A percentile compares a stretch with the other conserved stretches of the same genome.
These are phyloP conservation scores for Gossypium longicalyx DNA, from an alignment of 345 rosid species.

Conservation along the genomic window DNA sequence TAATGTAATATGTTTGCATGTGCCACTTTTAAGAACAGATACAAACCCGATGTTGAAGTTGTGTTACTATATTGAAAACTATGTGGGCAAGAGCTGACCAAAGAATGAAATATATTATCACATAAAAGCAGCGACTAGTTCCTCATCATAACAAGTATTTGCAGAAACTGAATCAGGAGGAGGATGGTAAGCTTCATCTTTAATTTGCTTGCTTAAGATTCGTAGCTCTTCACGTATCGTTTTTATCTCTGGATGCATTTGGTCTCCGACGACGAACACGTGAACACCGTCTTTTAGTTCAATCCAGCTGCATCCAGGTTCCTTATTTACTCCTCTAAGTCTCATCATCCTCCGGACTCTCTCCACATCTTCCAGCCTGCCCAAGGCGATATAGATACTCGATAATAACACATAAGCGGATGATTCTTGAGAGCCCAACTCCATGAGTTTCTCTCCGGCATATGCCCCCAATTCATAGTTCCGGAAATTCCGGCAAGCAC, in stretches of 20 bases:
- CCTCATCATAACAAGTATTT: not conserved
- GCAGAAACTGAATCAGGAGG: constrained; percentile 21
- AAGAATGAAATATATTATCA: constrained; percentile 1
- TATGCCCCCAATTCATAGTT: constrained; percentile 58
- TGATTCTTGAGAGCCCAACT: constrained; percentile 63
- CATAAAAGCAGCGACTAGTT: not conserved
- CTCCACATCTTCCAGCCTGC: constrained; percentile 48
- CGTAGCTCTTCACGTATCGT: constrained; percentile 32
- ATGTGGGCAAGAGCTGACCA: not conserved
- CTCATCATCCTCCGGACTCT: constrained; percentile 55
- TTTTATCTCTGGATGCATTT: constrained; percentile 47
- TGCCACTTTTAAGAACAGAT: not conserved
- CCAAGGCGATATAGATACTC: constrained; percentile 49
- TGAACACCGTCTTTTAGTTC: constrained; percentile 42
- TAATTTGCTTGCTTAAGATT: constrained; percentile 50
- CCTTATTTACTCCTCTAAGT: constrained; percentile 49
- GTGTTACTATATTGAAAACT: not conserved
- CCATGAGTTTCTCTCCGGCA: constrained; percentile 75
- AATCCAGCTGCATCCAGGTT: constrained; percentile 83
- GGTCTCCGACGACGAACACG: constrained; percentile 60
- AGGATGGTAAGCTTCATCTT: constrained; percentile 44
- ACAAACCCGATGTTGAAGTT: not conserved
- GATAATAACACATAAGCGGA: constrained; percentile 58
- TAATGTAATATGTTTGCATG: not conserved
- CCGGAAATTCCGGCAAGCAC: constrained; percentile 62